Base-by-base conservation (phyloP, 768 basidiomycete genomes). In the Amanita exitialis region DNA sequence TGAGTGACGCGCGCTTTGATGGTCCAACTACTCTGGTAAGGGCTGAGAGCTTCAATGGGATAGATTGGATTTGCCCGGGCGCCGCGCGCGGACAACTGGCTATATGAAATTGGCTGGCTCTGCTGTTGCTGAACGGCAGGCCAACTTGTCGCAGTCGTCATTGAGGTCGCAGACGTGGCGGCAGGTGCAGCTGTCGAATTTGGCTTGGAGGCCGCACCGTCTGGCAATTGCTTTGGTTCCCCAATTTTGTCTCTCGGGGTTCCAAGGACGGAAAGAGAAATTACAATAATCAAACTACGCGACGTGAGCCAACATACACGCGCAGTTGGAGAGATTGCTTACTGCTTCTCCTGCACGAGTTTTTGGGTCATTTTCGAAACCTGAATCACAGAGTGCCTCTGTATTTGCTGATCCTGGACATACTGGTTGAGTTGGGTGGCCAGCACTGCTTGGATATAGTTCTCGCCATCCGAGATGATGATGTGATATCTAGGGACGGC, bases 11-110 rank as follows among this genome's bases (percentile, higher is more conserved):
- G 85, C 25, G 90, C 95, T 64, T 92, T 93, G 74, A 98, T 95
- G 8, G 90, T 93, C 96, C 96, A 99, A 66, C 90, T 90, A 70
- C 95, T 97, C 67, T 96, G 92, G 60, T 97, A 98, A 7, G 95
- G 95, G 61, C 88, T 93, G 41, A 98, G 77, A 4, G 83, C 87
- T 62, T 96, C 95, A 56, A 99, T 98, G 2, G 94, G 95, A 65
- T 83, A 76, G 15, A 74, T 66, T 20, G 68, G 66, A 45, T 61
- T 65, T 38, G 54, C 56, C 30, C 67, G 69, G n/a, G 61, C 62
- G 53, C 43, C 53, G 52, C 61, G 61, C 18, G 58, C 46, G 23
- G 64, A 44, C 10, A 61, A 43, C 16, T 59, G 56, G 35, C 60
- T 28, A 27, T 18, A 35, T 42, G 36, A 55, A 10, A 44, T 37